phyloP scores from a whole-genome alignment of 2,329 filamentous ascomycete species.

The Ophiostoma tasmaniense region DNA sequence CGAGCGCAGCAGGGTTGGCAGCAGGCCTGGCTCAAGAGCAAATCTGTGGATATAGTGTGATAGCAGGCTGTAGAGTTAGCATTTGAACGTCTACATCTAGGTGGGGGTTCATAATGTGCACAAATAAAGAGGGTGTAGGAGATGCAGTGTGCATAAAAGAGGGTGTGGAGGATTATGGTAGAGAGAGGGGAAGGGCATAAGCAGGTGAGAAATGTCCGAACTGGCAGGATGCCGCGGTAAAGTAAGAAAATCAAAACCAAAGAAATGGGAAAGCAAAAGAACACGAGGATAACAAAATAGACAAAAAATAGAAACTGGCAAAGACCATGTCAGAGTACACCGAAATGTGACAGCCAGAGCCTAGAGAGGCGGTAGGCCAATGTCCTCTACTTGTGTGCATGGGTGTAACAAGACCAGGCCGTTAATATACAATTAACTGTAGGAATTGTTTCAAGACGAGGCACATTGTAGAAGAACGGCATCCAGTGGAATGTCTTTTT shows the following conservation, averaged over 20 bases:
- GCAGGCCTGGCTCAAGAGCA: slow-evolving; percentile 53
- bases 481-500: neutral
- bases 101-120: neutral
- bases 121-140: neutral
- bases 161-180: neutral
- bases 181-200: neutral
- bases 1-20: slow-evolving; percentile 60
- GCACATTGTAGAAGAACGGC: neutral
- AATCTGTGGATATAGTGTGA: slow-evolving; percentile 48
- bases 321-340: no score
- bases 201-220: neutral
- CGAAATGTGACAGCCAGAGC: no score
- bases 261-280: neutral
- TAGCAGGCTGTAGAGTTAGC: slow-evolving; percentile 39
- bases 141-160: neutral
- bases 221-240: neutral
- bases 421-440: neutral
- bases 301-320: no score
- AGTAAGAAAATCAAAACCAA: neutral
- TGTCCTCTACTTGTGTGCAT: neutral
- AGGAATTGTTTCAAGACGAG: neutral
- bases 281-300: neutral
- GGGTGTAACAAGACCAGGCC: neutral
- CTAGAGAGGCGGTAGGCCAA: neutral
- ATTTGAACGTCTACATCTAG: neutral